Base-by-base conservation (phyloP, 2,329 filamentous ascomycete genomes). In the Nemania diffusa region DNA sequence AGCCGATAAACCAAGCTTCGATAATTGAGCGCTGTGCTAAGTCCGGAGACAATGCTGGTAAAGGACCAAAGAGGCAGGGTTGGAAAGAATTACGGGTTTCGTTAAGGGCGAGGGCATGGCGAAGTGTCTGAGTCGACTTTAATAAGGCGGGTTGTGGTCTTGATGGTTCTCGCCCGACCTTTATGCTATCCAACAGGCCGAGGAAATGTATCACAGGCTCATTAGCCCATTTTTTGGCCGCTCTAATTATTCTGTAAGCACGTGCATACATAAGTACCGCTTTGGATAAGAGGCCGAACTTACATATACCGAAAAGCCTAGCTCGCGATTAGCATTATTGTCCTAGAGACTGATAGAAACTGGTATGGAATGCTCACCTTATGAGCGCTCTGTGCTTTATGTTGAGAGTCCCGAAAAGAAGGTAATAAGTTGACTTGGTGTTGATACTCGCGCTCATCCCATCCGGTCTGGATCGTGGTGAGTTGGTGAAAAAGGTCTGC, bases 1-100 rank as follows among this genome's bases (percentile, higher is more conserved):
- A 75, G 3, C 80, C 80, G 2, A 79, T 75, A 65, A 82, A 82
- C 79, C 78, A 80, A 1, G 80, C 79, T 65, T 82, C 77, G 7
- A 81, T 60, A 7, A 79, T 72, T 11, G 74, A 79, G 44, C 63
- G 67, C 70, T 67, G 44, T 34, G 55, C 67, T 68, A 71, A 58
- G 69, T 69, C 65, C 29, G 68, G 52, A 64, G 73, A 69, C 72
- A 64, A 27, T 68, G 70, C 57, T 34, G 61, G 55, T 78, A 78
- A 2, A 71, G 75, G 32, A 56, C 70, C n/a, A 77, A 69, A 44
- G 61, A 67, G 52, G 67, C 44, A 67, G 26, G 68, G 70, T 20
- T 71, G 70, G 34, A 71, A 71, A 17, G 70, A 68, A 26, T 58
- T 71, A 4, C 78, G 73, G 8, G 78, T 75, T 64, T 82, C 80